Conservation (phyloP, 129 eudicot species). For the Arctium lappa region DNA sequence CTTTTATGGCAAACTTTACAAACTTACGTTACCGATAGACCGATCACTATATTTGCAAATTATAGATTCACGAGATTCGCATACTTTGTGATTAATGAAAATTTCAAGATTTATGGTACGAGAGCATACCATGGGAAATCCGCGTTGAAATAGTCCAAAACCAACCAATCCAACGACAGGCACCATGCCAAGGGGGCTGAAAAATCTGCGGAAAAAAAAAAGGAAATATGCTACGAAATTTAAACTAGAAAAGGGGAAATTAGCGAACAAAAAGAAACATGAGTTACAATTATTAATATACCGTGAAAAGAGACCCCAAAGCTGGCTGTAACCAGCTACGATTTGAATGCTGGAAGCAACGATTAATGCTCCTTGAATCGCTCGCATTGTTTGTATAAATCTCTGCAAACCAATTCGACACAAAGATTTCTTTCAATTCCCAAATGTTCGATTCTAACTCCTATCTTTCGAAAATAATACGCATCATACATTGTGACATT, state of each 20-base stretch:
- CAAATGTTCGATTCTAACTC: constrained; percentile 1
- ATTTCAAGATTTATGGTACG: background rate
- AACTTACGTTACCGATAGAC: background rate
- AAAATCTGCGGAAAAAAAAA: constrained; percentile 51
- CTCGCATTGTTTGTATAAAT: constrained; percentile 96
- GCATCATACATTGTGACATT: no score
- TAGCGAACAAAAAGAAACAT: background rate
- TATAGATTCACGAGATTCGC: background rate
- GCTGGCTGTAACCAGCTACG: constrained; percentile 92
- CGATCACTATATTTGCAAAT: background rate
- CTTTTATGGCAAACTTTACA: background rate
- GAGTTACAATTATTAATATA: constrained; percentile 17
- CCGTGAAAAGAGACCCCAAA: constrained; percentile 99
- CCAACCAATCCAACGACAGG: constrained; percentile 98
- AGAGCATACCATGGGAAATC: constrained; percentile 79
- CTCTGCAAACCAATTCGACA: constrained; percentile 49
- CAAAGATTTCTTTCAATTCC: constrained; percentile 10
- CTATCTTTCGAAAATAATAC: background rate
- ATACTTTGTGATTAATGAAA: background rate
- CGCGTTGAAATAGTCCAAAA: constrained; percentile 86
- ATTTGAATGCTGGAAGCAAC: constrained; percentile 91
- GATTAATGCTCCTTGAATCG: constrained; percentile 96
- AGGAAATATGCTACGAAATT: background rate
- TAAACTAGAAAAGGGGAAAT: background rate
- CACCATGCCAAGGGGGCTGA: constrained; percentile 99